phyloP scores from a whole-genome alignment of 164 flowering plant species.

The Brasenia schreberi region DNA sequence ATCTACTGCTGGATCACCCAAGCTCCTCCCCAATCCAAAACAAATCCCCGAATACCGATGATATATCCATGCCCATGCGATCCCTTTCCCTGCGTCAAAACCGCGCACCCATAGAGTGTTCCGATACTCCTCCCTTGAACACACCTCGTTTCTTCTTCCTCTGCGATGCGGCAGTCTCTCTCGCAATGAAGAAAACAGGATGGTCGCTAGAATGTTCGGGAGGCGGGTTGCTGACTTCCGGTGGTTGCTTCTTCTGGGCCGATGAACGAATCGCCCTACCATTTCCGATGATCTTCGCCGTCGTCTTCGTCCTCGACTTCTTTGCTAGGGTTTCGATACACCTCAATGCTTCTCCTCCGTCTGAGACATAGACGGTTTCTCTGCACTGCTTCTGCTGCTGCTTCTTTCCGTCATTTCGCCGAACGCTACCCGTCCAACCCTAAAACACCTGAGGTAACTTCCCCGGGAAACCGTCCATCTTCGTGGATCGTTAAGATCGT shows the following conservation, averaged over 20 bases:
- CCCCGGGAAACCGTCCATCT: slow-evolving; percentile 2
- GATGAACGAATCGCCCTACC: background rate
- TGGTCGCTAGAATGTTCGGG: background rate
- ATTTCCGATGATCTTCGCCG: background rate
- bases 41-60: no score
- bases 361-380: background rate
- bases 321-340: background rate
- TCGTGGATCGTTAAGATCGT: slow-evolving; percentile 22
- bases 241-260: background rate
- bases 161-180: background rate
- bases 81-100: no score
- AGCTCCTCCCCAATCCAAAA: no score
- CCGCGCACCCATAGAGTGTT: no score
- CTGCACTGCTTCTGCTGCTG: background rate
- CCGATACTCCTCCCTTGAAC: no score
- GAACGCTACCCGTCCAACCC: background rate
- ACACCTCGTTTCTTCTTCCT: background rate
- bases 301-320: background rate
- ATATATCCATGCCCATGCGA: no score
- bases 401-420: background rate
- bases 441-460: background rate
- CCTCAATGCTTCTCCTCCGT: background rate
- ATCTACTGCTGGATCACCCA: no score
- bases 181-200: background rate
- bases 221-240: background rate